A percentile compares a stretch with the other conserved stretches of the same genome.
phyloP scores from a whole-genome alignment of 352 stramenopile genomes.

The Pythium dissimile region DNA sequence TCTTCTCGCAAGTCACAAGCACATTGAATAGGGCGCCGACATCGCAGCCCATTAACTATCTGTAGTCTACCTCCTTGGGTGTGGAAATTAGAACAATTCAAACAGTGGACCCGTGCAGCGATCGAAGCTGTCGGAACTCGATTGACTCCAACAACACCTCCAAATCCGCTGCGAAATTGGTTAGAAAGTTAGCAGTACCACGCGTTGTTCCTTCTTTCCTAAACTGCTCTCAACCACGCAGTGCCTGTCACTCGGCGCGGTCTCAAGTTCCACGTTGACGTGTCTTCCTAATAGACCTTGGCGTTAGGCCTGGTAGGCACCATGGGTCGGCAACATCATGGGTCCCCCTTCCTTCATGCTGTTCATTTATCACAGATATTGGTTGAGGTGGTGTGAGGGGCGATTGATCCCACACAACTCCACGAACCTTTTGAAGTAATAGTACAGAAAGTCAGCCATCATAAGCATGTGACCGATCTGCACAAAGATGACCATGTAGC shows the following conservation, averaged over 20 bases:
- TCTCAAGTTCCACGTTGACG: no score
- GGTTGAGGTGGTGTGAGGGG: not conserved
- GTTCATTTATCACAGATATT: not conserved
- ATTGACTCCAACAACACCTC: constrained; percentile 8
- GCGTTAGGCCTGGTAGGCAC: constrained; percentile 80
- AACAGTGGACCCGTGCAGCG: not conserved
- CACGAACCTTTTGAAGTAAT: constrained; percentile 95
- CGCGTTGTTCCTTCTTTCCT: not conserved
- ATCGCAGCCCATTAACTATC: not conserved
- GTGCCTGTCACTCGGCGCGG: no score
- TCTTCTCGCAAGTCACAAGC: constrained; percentile 20
- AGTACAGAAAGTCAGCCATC: constrained; percentile 99
- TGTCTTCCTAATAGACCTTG: no score
- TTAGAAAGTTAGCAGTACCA: no score
- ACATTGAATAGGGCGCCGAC: constrained; percentile 9
- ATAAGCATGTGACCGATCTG: constrained; percentile 98
- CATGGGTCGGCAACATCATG: constrained; percentile 89
- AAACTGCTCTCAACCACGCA: not conserved
- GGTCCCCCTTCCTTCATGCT: constrained; percentile 87
- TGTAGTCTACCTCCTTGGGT: constrained; percentile 4
- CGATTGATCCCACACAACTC: not conserved
- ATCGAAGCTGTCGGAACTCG: constrained; percentile 11
- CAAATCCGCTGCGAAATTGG: no score
- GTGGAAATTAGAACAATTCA: not conserved
- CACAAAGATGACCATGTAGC: constrained; percentile 95